Conservation (phyloP, 2,329 filamentous ascomycete genomes). For the Coniochaeta sp. region DNA sequence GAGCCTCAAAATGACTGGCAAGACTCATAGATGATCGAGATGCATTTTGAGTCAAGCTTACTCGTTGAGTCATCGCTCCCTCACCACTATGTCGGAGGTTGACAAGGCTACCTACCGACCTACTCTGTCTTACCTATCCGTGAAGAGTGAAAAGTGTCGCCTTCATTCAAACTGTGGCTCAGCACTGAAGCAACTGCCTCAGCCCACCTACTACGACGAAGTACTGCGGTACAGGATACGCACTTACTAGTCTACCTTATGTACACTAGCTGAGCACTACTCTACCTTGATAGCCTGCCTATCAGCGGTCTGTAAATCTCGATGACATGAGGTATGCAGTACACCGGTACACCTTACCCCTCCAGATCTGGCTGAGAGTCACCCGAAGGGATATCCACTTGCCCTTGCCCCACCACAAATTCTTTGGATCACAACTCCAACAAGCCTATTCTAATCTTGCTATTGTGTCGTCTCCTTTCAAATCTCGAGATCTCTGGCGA, state of each 20-base stretch:
- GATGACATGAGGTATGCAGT: conserved; percentile 8
- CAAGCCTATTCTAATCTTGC: background rate
- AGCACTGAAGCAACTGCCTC: background rate
- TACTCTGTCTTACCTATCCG: background rate
- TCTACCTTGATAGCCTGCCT: too few species aligned
- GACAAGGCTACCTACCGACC: too few species aligned
- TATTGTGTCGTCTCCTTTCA: background rate
- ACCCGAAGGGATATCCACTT: conserved; percentile 1
- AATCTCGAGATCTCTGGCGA: background rate
- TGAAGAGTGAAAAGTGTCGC: background rate
- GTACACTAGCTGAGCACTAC: background rate
- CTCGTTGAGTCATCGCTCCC: background rate
- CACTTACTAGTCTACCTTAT: too few species aligned
- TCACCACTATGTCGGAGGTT: background rate
- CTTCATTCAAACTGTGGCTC: background rate
- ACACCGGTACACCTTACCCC: background rate
- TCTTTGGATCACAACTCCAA: background rate
- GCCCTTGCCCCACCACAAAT: conserved; percentile 10
- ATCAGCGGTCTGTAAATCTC: conserved; percentile 12
- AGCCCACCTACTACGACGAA: too few species aligned
- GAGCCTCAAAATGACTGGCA: background rate
- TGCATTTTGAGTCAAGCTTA: background rate
- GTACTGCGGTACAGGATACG: too few species aligned
- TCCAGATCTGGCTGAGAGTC: background rate
- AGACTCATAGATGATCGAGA: background rate